A percentile compares a stretch with the other conserved stretches of the same genome.
phyloP scores from a whole-genome alignment of 495 filamentous ascomycete species.

The Daldinia childiae region DNA sequence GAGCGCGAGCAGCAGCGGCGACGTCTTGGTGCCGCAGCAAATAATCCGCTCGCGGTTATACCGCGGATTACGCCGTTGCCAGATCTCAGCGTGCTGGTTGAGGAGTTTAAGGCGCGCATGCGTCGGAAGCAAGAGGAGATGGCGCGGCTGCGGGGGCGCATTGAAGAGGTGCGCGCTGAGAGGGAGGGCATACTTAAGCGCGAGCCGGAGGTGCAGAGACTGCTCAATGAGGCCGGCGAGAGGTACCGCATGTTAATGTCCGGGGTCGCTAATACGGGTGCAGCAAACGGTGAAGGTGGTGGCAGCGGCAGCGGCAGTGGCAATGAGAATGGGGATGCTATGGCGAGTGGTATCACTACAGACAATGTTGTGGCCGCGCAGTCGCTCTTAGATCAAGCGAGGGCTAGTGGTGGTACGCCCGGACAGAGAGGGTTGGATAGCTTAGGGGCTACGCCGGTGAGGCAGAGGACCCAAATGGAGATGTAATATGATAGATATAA shows the following conservation, averaged over 20 bases:
- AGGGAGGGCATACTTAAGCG: slow-evolving; percentile 70
- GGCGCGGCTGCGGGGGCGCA: slow-evolving; percentile 38
- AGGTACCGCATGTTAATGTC: slow-evolving; percentile 65
- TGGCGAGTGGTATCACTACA: slow-evolving; percentile 49
- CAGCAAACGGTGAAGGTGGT: slow-evolving; percentile 15
- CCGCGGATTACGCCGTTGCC: slow-evolving; percentile 66
- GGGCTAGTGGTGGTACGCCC: slow-evolving; percentile 45
- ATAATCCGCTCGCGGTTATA: slow-evolving; percentile 43
- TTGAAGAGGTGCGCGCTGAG: slow-evolving; percentile 51
- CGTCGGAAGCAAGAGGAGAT: slow-evolving; percentile 51
- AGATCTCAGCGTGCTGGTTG: slow-evolving; percentile 60
- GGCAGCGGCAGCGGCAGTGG: slow-evolving; percentile 15
- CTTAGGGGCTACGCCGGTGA: slow-evolving; percentile 68
- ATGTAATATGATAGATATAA: background rate
- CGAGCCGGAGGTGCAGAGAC: slow-evolving; percentile 81
- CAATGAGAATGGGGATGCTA: slow-evolving; percentile 47
- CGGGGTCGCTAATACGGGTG: slow-evolving; percentile 19
- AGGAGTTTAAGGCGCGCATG: slow-evolving; percentile 53
- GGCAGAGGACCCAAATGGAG: slow-evolving; percentile 39
- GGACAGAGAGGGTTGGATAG: slow-evolving; percentile 67
- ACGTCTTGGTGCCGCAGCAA: slow-evolving; percentile 25
- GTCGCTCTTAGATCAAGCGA: slow-evolving; percentile 43
- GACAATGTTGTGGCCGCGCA: slow-evolving; percentile 41
- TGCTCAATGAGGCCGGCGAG: slow-evolving; percentile 84
- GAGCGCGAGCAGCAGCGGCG: slow-evolving; percentile 50